These are phyloP conservation scores for Talaromyces nanjingensis DNA, from an alignment of 495 filamentous ascomycete genomes.

Conservation along the genomic window DNA sequence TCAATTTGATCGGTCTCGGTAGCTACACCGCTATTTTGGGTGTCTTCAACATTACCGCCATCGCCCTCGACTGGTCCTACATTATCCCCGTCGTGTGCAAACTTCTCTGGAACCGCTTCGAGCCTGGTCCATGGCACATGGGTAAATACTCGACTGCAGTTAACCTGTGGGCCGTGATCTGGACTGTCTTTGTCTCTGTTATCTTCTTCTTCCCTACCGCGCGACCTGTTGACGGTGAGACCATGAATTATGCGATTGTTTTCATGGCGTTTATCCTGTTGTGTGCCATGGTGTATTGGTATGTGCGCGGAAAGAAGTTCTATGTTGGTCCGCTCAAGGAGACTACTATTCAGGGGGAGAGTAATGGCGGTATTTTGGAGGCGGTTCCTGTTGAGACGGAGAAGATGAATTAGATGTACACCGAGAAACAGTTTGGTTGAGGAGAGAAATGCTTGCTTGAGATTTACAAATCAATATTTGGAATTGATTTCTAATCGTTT, in stretches of 20 bases:
- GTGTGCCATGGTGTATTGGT: constrained; percentile 45
- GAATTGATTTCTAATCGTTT: background rate
- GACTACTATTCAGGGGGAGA: constrained; percentile 14
- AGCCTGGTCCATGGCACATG: constrained; percentile 56
- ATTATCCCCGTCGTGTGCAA: constrained; percentile 58
- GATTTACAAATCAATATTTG: background rate
- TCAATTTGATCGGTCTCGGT: constrained; percentile 58
- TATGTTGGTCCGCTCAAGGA: constrained; percentile 48
- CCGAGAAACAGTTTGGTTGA: background rate
- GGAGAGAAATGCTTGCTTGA: background rate
- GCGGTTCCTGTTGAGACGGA: constrained; percentile 20
- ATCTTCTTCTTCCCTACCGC: constrained; percentile 56
- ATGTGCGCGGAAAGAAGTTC: constrained; percentile 34
- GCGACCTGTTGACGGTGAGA: constrained; percentile 41
- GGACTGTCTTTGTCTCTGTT: constrained; percentile 54
- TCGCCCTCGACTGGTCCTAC: constrained; percentile 58
- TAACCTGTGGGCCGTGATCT: constrained; percentile 48
- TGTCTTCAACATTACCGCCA: constrained; percentile 58
- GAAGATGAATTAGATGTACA: background rate
- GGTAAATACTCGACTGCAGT: constrained; percentile 35
- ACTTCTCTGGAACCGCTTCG: constrained; percentile 46
- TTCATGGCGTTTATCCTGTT: constrained; percentile 42
- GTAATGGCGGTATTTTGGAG: constrained; percentile 17
- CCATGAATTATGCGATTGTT: constrained; percentile 39
- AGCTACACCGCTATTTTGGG: constrained; percentile 53